A percentile compares a stretch with the other conserved stretches of the same genome.
phyloP scores from a whole-genome alignment of 257 asterid species.

The Datura wrightii region DNA sequence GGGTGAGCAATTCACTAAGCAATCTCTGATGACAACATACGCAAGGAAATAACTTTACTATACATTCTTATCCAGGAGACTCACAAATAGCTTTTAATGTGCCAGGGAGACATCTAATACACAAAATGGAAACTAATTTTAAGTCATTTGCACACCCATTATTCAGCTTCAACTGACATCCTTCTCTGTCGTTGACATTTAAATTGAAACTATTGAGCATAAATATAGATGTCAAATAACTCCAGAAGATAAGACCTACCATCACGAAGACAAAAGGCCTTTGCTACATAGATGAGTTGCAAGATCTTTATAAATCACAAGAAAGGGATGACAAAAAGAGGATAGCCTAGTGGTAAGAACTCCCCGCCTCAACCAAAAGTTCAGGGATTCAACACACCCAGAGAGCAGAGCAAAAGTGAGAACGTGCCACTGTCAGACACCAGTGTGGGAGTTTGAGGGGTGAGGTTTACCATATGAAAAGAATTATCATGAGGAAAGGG shows the following conservation, averaged over 20 bases:
- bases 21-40: not conserved
- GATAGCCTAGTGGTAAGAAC: not conserved
- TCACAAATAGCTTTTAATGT: not conserved
- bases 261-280: not conserved
- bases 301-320: slow-evolving; percentile 9
- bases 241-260: not conserved
- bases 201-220: slow-evolving; percentile 26
- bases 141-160: slow-evolving; percentile 10
- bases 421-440: slow-evolving; percentile 3
- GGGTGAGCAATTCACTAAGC: slow-evolving; percentile 14
- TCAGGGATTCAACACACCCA: not conserved
- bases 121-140: not conserved
- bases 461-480: not conserved
- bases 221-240: slow-evolving; percentile 8
- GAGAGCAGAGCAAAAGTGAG: not conserved
- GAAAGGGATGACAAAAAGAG: not conserved
- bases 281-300: not conserved
- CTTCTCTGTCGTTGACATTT: slow-evolving; percentile 4
- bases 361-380: slow-evolving; percentile 1
- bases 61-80: slow-evolving; percentile 8
- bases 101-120: slow-evolving; percentile 26
- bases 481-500: not conserved
- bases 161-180: not conserved
- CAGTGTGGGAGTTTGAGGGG: not conserved
- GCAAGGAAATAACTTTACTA: not conserved